These are phyloP conservation scores for Russula sp. DNA, from an alignment of 768 basidiomycete genomes.

Conservation along the genomic window DNA sequence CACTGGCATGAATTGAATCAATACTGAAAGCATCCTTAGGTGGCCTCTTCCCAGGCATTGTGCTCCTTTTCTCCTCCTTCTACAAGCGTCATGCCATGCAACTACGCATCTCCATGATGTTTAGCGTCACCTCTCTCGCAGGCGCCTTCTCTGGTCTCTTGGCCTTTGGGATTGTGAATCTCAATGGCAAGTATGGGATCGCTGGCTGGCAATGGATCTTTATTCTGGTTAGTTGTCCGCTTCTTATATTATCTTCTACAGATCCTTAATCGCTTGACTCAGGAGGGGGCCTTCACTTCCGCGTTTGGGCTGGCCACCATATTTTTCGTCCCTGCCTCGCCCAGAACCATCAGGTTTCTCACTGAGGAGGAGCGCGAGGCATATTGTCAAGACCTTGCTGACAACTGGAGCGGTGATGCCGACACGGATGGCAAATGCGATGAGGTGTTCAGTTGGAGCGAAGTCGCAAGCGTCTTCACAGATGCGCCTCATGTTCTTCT, in stretches of 20 bases:
- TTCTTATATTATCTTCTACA: neutral
- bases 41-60: slow-evolving; percentile 47
- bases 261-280: neutral
- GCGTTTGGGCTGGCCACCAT: slow-evolving; percentile 52
- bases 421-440: slow-evolving; percentile 40
- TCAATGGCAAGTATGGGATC: slow-evolving; percentile 53
- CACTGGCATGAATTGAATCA: neutral
- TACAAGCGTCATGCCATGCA: slow-evolving; percentile 35
- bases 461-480: slow-evolving; percentile 49
- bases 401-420: slow-evolving; percentile 36
- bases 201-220: slow-evolving; percentile 70
- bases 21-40: slow-evolving; percentile 17
- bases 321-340: slow-evolving; percentile 48
- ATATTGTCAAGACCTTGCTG: slow-evolving; percentile 40
- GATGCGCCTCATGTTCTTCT: slow-evolving; percentile 54
- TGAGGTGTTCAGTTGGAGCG: slow-evolving; percentile 55
- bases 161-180: slow-evolving; percentile 55
- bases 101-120: slow-evolving; percentile 43
- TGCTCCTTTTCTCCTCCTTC: slow-evolving; percentile 34
- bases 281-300: slow-evolving; percentile 63
- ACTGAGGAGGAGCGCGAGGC: slow-evolving; percentile 45
- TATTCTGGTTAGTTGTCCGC: slow-evolving; percentile 43
- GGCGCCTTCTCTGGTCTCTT: slow-evolving; percentile 68
- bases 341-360: slow-evolving; percentile 50
- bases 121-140: slow-evolving; percentile 46